Conservation (phyloP, 1,284 basidiomycete genomes). For the Cutaneotrichosporon sp. region DNA sequence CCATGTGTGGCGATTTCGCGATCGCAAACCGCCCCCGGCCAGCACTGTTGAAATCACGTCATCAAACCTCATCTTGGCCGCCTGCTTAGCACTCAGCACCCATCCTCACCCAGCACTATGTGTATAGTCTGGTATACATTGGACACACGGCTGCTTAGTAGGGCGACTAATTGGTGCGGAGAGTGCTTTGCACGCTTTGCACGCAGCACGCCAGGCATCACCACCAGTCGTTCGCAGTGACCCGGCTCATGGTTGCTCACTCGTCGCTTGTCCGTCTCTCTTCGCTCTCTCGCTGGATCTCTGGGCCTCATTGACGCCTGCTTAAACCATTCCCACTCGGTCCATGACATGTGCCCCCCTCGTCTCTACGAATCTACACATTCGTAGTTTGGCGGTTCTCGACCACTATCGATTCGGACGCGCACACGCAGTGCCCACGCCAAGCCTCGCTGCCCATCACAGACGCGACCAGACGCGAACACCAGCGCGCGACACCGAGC, state of each 20-base stretch:
- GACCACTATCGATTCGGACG: neutral
- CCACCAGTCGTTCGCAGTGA: too few relatives aligned
- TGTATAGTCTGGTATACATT: neutral
- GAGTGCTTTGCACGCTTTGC: neutral
- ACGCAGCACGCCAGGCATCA: slow-evolving; percentile 5
- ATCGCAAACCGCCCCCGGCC: neutral
- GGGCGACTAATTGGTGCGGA: neutral
- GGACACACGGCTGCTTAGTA: neutral
- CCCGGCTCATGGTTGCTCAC: neutral
- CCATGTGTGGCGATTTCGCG: slow-evolving; percentile 7
- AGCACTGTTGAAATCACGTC: slow-evolving; percentile 11
- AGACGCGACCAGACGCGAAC: neutral
- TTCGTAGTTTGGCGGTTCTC: neutral
- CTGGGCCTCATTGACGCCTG: neutral
- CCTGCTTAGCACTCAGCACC: neutral
- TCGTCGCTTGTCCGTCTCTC: neutral
- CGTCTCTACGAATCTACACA: slow-evolving; percentile 4
- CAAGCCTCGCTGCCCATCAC: neutral
- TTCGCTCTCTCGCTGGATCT: too few relatives aligned
- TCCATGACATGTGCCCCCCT: neutral
- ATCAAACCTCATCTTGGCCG: slow-evolving; percentile 11
- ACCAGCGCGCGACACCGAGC: neutral
- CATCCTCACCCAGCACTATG: too few relatives aligned
- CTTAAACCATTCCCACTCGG: slow-evolving; percentile 5
- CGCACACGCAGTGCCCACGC: neutral